phyloP scores from a whole-genome alignment of 176 grass and related monocot species.

The Elymus sibiricus region DNA sequence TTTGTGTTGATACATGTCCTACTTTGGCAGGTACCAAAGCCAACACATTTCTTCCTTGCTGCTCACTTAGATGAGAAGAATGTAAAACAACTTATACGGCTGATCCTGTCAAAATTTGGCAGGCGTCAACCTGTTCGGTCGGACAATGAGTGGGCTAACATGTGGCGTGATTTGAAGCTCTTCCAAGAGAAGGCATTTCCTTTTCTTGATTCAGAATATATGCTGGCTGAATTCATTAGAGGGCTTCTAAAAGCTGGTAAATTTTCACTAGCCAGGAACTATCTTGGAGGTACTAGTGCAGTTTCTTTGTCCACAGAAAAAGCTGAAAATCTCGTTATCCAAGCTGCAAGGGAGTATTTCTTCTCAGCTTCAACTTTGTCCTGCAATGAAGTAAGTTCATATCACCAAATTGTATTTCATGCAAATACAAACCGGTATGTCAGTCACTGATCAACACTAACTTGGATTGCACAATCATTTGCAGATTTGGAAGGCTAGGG shows the following conservation, averaged over 20 bases:
- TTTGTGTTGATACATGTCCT: conserved; percentile 21
- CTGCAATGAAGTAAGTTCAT: conserved; percentile 72
- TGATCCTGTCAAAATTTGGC: conserved; percentile 92
- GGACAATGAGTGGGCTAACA: conserved; percentile 90
- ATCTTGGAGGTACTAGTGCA: conserved; percentile 87
- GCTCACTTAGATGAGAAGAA: conserved; percentile 80
- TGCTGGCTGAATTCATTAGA: conserved; percentile 91
- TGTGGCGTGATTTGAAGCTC: conserved; percentile 86
- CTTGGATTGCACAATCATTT: conserved; percentile 36
- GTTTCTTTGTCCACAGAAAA: conserved; percentile 67
- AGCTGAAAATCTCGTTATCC: conserved; percentile 84
- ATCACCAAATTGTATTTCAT: conserved; percentile 15
- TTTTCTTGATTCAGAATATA: conserved; percentile 96
- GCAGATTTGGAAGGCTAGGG: conserved; percentile 98
- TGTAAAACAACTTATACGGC: conserved; percentile 85
- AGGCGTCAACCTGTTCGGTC: conserved; percentile 79
- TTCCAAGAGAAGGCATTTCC: conserved; percentile 96
- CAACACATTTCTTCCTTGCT: conserved; percentile 66
- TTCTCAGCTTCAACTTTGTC: conserved; percentile 95
- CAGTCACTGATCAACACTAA: conserved; percentile 25
- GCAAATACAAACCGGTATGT: conserved; percentile 21
- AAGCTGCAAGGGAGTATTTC: conserved; percentile 96
- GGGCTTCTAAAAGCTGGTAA: conserved; percentile 96
- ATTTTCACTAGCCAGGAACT: conserved; percentile 95
- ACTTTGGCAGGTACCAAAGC: conserved; percentile 77